phyloP scores from a whole-genome alignment of 768 basidiomycete genomes.

The Piloderma croceum region DNA sequence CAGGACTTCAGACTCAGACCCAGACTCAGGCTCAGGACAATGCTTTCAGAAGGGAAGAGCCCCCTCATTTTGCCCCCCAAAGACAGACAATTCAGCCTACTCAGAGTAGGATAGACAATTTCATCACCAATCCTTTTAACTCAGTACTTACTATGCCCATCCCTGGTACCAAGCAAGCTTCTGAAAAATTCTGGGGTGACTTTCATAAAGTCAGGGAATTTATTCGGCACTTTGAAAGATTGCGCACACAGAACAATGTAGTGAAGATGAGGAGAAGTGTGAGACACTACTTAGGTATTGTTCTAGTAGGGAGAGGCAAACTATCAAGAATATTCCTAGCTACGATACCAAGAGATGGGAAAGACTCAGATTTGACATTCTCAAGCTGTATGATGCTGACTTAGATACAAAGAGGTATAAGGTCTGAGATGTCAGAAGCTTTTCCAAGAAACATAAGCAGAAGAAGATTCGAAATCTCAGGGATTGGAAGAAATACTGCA shows the following conservation, averaged over 20 bases:
- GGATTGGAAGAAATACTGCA: conserved; percentile 5
- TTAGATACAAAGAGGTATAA: conserved; percentile 2
- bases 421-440: conserved; percentile 2
- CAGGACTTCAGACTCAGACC: too few relatives aligned
- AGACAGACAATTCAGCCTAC: too few relatives aligned
- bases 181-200: conserved; percentile 6
- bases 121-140: too few relatives aligned
- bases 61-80: too few relatives aligned
- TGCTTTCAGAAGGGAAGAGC: too few relatives aligned
- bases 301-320: conserved; percentile 1
- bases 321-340: conserved; percentile 3
- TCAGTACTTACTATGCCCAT: too few relatives aligned
- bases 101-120: too few relatives aligned
- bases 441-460: conserved; percentile 2
- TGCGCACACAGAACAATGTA: conserved; percentile 3
- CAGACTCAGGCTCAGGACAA: too few relatives aligned
- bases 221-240: conserved; percentile 5
- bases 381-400: conserved; percentile 9
- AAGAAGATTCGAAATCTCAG: conserved; percentile 3
- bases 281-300: conserved; percentile 11
- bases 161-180: conserved; percentile 2
- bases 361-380: conserved; percentile 2
- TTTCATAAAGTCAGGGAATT: conserved; percentile 5
- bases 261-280: conserved; percentile 4
- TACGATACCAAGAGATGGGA: conserved; percentile 1